A percentile compares a stretch with the other conserved stretches of the same genome.
These are phyloP conservation scores for Elongisporangium undulatum DNA, from an alignment of 352 stramenopile species.

Conservation along the genomic window DNA sequence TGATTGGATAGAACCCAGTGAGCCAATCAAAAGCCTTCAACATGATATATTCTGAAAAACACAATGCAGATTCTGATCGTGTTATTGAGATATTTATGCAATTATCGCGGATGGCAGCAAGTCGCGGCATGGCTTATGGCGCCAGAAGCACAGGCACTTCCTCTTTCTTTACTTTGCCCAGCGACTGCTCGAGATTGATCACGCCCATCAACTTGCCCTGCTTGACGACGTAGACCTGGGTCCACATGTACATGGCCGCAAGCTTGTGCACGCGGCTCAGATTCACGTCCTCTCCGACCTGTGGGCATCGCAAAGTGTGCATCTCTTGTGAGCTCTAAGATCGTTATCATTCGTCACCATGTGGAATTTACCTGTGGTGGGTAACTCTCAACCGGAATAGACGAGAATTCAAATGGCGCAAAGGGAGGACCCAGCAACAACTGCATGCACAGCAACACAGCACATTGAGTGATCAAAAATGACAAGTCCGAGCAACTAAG, in stretches of 20 bases:
- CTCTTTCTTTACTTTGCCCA: constrained; percentile 46
- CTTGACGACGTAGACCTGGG: constrained; percentile 78
- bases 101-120: too few species aligned
- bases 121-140: background rate
- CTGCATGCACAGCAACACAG: constrained; percentile 20
- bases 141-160: constrained; percentile 40
- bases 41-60: background rate
- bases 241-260: constrained; percentile 80
- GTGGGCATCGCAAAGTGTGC: constrained; percentile 1
- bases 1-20: background rate
- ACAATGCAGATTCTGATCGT: background rate
- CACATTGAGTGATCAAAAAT: constrained; percentile 5
- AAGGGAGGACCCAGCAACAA: constrained; percentile 69
- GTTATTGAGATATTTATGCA: background rate
- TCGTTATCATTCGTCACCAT: background rate
- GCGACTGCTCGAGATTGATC: constrained; percentile 61
- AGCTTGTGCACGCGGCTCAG: constrained; percentile 70
- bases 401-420: constrained; percentile 52
- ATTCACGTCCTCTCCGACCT: constrained; percentile 68
- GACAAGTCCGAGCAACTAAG: background rate
- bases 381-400: constrained; percentile 72
- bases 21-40: background rate
- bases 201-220: constrained; percentile 59
- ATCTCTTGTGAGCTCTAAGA: too few species aligned
- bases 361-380: constrained; percentile 41